These are phyloP conservation scores for Cladosporium sp. DNA, from an alignment of 2,329 filamentous ascomycete species.

Conservation along the genomic window DNA sequence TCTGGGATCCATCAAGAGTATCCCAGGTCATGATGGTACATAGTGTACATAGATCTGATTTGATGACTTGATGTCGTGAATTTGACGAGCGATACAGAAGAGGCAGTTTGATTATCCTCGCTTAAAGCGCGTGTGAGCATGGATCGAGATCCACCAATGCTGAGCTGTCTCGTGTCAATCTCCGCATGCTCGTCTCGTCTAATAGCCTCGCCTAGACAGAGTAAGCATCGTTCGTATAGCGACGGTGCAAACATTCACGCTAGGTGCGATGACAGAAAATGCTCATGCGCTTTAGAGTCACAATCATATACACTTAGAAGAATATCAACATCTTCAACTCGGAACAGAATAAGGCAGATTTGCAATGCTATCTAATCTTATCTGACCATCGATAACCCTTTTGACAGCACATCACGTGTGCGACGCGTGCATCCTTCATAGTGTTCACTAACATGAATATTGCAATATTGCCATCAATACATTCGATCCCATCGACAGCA, in stretches of 20 bases:
- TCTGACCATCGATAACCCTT: neutral
- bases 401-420: neutral
- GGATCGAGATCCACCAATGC: neutral
- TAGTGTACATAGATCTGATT: neutral
- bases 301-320: neutral
- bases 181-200: neutral
- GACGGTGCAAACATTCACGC: neutral
- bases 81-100: neutral
- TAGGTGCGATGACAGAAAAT: too few relatives aligned
- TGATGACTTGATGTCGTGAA: neutral
- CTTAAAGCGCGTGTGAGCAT: neutral
- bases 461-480: neutral
- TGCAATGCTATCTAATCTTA: neutral
- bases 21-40: neutral
- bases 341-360: neutral
- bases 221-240: neutral
- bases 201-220: neutral
- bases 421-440: too few relatives aligned
- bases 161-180: neutral
- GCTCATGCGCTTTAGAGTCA: neutral
- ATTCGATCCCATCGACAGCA: neutral
- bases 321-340: neutral
- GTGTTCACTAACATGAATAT: neutral
- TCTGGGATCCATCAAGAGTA: neutral
- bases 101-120: neutral